Conservation (phyloP, 768 basidiomycete species). For the Pleurotus pulmonarius region DNA sequence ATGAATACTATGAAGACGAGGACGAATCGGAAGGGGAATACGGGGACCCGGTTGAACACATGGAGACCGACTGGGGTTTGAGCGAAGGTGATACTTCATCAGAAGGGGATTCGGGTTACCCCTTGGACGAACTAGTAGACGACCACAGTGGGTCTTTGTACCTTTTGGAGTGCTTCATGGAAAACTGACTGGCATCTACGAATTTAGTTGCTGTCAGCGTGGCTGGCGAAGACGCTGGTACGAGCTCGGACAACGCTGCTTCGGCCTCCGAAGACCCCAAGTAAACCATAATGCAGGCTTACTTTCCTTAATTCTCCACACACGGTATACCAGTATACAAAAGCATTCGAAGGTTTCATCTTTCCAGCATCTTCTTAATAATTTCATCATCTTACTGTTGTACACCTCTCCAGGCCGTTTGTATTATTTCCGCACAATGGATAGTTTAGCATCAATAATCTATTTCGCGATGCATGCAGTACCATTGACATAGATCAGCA, state of each 20-base stretch:
- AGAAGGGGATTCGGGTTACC: neutral
- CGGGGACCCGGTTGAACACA: slow-evolving; percentile 18
- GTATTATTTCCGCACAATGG: too few species aligned
- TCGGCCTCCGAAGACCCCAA: slow-evolving; percentile 12
- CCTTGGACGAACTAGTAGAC: slow-evolving; percentile 3
- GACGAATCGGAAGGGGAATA: slow-evolving; percentile 10
- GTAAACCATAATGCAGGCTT: slow-evolving; percentile 1
- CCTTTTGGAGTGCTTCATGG: neutral
- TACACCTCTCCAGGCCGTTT: too few species aligned
- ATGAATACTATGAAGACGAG: slow-evolving; percentile 15
- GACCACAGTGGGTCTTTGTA: neutral
- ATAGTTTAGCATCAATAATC: too few species aligned
- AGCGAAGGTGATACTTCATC: slow-evolving; percentile 36
- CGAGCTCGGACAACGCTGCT: slow-evolving; percentile 12
- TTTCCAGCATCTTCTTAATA: too few species aligned
- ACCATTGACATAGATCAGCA: too few species aligned
- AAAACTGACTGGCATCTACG: neutral
- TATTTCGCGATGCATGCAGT: too few species aligned
- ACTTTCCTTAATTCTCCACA: too few species aligned
- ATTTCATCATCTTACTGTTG: too few species aligned
- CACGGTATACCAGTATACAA: too few species aligned
- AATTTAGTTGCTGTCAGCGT: slow-evolving; percentile 16
- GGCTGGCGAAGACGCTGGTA: slow-evolving; percentile 15
- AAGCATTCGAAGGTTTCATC: neutral
- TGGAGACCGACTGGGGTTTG: slow-evolving; percentile 32